These are phyloP conservation scores for Haplosporangium sp. DNA, from an alignment of 371 early-diverging fungal species.

Conservation along the genomic window DNA sequence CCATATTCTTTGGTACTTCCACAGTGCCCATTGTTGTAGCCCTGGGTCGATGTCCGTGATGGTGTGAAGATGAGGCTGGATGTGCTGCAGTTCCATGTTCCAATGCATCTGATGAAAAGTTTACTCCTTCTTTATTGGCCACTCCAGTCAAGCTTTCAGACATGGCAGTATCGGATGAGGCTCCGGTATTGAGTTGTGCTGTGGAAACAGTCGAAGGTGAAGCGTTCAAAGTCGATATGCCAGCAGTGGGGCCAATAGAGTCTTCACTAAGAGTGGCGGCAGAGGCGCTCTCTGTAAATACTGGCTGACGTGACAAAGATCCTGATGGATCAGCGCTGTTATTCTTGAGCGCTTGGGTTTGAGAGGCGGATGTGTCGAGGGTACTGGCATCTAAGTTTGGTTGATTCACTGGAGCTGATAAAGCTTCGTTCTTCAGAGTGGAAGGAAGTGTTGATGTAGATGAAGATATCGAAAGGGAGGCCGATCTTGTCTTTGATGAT, in stretches of 20 bases:
- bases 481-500: conserved; percentile 22
- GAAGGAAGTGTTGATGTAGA: conserved; percentile 13
- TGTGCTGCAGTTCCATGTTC: conserved; percentile 1
- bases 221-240: conserved; percentile 12
- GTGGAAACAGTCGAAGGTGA: conserved; percentile 13
- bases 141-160: not conserved
- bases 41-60: conserved; percentile 37
- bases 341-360: not conserved
- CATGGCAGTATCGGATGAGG: not conserved
- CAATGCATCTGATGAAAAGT: conserved; percentile 9
- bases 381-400: not conserved
- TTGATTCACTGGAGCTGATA: not conserved
- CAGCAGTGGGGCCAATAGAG: conserved; percentile 16
- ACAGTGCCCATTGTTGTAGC: conserved; percentile 55
- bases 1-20: conserved; percentile 53
- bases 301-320: conserved; percentile 1
- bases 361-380: not conserved
- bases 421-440: not conserved
- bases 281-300: conserved; percentile 4
- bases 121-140: not conserved
- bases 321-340: not conserved
- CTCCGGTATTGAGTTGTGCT: not conserved
- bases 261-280: conserved; percentile 17
- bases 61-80: conserved; percentile 12
- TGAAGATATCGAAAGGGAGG: conserved; percentile 18